Base-by-base conservation (phyloP, 139 green algal genomes). In the Choricystis sp. region DNA sequence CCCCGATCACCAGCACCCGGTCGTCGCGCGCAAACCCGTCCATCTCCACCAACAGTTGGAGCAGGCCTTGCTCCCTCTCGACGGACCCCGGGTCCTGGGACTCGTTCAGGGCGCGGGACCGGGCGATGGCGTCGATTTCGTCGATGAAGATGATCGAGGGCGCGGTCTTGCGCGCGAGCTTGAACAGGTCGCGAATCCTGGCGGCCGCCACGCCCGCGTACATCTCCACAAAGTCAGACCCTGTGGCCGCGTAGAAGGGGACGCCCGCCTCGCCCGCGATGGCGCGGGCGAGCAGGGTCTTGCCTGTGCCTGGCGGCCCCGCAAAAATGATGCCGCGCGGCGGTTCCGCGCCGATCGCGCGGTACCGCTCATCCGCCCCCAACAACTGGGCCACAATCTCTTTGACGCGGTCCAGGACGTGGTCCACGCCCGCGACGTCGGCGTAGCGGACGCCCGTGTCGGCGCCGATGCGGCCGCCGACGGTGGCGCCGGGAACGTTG, bases 61-160 rank as follows among this genome's bases (percentile, higher is more conserved):
- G 70, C 58, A 90, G 76, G 16, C 82, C 83, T 64, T 83, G 74
- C 76, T 90, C 83, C 2, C 83, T 67, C 71, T 90, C 83, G 58
- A 69, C 57, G 19, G 72, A 78, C 52, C 82, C 82, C 14, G 65
- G 56, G 65, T 90, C 83, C n/a, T n/a, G n/a, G 9, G 49, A 31
- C 29, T n/a, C 23, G 23, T 62, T 63, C 27, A 57, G 63, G 55
- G 63, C 69, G 48, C 82, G 64, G 48, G 76, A 70, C 62, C 79
- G 98, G 26, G 88, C 93, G 56, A 99, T 94, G 2, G 93, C 91
- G 72, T 99, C 93, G 63, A 99, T 97, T 77, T 98, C 92, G 66
- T 98, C 92, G 22, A 99, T 98, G 81, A 99, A 99, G 26, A 99
- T 87, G 66, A 99, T 98, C 49, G 85, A 77, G 0, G 93, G 93